A percentile compares a stretch with the other conserved stretches of the same genome.
phyloP scores from a whole-genome alignment of 768 basidiomycete genomes.

The Boletus bicolor region DNA sequence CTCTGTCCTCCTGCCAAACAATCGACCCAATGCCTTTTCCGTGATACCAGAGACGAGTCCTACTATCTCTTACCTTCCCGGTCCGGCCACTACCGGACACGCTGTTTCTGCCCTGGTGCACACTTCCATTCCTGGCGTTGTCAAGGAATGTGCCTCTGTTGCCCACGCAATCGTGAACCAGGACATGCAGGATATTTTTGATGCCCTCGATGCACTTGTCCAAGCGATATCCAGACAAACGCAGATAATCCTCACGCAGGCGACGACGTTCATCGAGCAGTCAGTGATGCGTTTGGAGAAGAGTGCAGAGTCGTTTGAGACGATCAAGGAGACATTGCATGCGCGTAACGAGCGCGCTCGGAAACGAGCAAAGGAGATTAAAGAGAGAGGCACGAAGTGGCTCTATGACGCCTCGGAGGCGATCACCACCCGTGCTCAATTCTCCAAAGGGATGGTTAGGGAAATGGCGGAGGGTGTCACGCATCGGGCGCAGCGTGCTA shows the following conservation, averaged over 20 bases:
- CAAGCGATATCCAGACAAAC: slow-evolving; percentile 48
- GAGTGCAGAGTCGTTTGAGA: slow-evolving; percentile 36
- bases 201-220: slow-evolving; percentile 57
- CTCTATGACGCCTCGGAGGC: slow-evolving; percentile 42
- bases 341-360: slow-evolving; percentile 51
- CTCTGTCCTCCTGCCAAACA: slow-evolving; percentile 23
- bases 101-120: slow-evolving; percentile 29
- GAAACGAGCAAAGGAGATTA: slow-evolving; percentile 51
- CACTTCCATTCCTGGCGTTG: slow-evolving; percentile 45
- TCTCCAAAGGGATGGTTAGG: slow-evolving; percentile 43
- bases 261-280: slow-evolving; percentile 42
- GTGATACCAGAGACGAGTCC: slow-evolving; percentile 22
- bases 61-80: slow-evolving; percentile 6
- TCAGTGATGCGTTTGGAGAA: slow-evolving; percentile 38
- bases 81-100: slow-evolving; percentile 14
- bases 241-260: slow-evolving; percentile 27
- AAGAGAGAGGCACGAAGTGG: slow-evolving; percentile 45
- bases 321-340: slow-evolving; percentile 40
- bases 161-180: slow-evolving; percentile 43
- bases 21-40: slow-evolving; percentile 30
- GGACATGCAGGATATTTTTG: slow-evolving; percentile 55
- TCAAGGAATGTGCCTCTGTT: slow-evolving; percentile 47
- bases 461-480: slow-evolving; percentile 36
- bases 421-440: slow-evolving; percentile 39
- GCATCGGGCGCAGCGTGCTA: slow-evolving; percentile 43